Evolutionary conservation across 2,329 filamentous ascomycete genomes (phyloP).

Genomic region (Trichoderma sp.): DNA sequence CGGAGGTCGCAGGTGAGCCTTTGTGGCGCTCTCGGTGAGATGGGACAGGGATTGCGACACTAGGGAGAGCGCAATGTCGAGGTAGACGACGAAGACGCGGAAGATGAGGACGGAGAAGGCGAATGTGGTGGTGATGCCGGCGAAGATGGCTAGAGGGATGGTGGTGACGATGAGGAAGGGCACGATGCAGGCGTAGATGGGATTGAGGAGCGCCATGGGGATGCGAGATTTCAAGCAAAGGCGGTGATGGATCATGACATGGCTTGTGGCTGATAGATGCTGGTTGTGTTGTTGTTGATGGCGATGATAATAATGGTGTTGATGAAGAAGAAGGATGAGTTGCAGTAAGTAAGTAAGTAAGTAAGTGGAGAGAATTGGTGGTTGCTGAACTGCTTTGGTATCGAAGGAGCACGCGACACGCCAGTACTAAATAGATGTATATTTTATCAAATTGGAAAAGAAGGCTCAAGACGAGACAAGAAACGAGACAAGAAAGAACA

Average conservation of each 20-base stretch:
- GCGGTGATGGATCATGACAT: conserved; percentile 10
- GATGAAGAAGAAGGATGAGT: background rate
- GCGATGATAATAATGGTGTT: background rate
- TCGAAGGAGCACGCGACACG: conserved; percentile 2
- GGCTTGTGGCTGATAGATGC: background rate
- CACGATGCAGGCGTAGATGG: conserved; percentile 57
- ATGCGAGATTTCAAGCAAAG: background rate
- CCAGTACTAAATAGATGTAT: background rate
- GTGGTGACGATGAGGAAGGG: conserved; percentile 65
- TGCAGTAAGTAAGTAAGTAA: background rate
- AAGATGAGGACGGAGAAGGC: conserved; percentile 63
- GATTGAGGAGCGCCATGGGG: conserved; percentile 55
- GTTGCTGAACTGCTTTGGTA: background rate
- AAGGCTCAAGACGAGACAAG: background rate
- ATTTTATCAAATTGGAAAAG: background rate
- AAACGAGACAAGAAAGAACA: background rate
- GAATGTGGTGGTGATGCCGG: conserved; percentile 62
- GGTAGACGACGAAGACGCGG: conserved; percentile 62
- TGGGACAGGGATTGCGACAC: conserved; percentile 54
- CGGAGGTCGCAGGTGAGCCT: conserved; percentile 30
- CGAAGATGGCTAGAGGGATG: conserved; percentile 63
- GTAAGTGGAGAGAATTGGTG: background rate
- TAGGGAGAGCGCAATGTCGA: conserved; percentile 61
- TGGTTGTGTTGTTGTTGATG: background rate
- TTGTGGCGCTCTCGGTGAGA: conserved; percentile 34